These are phyloP conservation scores for Rhododendron henanense DNA, from an alignment of 148 eudicot genomes.

Conservation along the genomic window DNA sequence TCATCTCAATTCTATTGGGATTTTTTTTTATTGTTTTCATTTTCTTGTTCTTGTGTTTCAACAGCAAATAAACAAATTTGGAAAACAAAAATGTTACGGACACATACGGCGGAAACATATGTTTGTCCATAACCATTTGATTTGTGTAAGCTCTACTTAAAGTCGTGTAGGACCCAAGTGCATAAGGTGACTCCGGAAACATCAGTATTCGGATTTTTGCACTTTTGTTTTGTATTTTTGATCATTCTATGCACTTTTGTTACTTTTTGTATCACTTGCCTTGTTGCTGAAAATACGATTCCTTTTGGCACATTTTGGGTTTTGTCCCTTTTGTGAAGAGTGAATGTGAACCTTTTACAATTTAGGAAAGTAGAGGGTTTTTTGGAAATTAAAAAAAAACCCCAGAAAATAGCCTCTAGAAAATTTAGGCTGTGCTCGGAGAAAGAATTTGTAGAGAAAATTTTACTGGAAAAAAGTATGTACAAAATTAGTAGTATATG, in stretches of 20 bases:
- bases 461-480: not conserved
- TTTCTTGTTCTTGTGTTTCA: not conserved
- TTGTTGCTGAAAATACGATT: too few species aligned
- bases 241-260: not conserved
- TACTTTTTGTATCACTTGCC: too few species aligned
- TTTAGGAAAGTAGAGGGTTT: not conserved
- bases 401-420: not conserved
- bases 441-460: not conserved
- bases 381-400: not conserved
- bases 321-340: not conserved
- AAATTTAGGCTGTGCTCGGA: not conserved
- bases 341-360: too few species aligned
- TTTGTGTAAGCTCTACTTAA: too few species aligned
- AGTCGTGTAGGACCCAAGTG: not conserved
- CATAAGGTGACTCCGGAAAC: not conserved
- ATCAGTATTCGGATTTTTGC: not conserved
- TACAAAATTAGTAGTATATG: too few species aligned
- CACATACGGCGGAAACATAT: not conserved
- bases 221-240: too few species aligned
- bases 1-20: not conserved
- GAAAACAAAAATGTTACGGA: too few species aligned
- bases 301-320: not conserved
- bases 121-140: too few species aligned
- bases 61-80: too few species aligned
- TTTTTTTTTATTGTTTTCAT: not conserved